These are phyloP conservation scores for Geoglossum glabrum DNA, from an alignment of 495 filamentous ascomycete species.

Conservation along the genomic window DNA sequence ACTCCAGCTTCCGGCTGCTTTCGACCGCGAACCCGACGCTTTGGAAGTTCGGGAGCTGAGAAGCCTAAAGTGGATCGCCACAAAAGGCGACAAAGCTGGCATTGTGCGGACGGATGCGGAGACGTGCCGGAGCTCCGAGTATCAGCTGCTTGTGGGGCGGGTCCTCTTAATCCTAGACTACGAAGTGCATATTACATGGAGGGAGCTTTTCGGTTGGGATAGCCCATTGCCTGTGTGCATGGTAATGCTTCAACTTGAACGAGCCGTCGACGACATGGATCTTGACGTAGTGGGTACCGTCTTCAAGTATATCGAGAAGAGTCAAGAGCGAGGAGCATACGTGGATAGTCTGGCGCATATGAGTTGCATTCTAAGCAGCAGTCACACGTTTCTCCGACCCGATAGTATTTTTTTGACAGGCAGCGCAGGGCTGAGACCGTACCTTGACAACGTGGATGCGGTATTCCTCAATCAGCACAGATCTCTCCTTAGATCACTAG, in stretches of 20 bases:
- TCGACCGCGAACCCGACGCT: too few species aligned
- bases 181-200: neutral
- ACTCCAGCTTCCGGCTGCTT: neutral
- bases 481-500: conserved; percentile 8
- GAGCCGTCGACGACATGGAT: neutral
- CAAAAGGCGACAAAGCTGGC: neutral
- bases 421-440: neutral
- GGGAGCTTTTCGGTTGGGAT: neutral
- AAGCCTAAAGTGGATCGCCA: neutral
- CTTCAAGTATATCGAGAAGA: neutral
- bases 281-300: neutral
- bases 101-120: neutral
- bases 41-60: neutral
- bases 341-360: conserved; percentile 5
- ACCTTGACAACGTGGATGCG: neutral
- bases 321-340: neutral
- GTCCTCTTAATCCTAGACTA: neutral
- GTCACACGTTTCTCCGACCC: conserved; percentile 10
- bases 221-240: neutral
- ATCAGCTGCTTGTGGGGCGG: neutral
- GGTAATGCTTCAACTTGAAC: neutral
- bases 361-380: conserved; percentile 9
- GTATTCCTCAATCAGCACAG: conserved; percentile 2
- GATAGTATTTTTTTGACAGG: conserved; percentile 11
- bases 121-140: neutral